phyloP scores from a whole-genome alignment of 257 asterid species.

The Scutellaria galericulata region DNA sequence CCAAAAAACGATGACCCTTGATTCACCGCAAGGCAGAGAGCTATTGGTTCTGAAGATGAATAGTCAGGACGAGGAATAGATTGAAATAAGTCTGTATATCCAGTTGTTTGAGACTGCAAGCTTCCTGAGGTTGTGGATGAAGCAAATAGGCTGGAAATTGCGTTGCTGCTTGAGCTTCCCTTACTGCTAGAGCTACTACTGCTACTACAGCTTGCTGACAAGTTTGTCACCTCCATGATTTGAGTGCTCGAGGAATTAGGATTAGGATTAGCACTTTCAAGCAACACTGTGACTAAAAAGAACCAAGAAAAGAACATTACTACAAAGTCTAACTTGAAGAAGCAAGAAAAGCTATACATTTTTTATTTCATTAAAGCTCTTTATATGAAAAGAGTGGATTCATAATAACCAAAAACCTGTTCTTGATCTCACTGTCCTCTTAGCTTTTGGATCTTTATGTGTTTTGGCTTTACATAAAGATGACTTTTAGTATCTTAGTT shows the following conservation, averaged over 20 bases:
- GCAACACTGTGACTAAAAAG: slow-evolving; percentile 44
- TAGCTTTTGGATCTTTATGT: slow-evolving; percentile 47
- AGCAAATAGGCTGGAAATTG: slow-evolving; percentile 73
- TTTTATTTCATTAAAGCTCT: slow-evolving; percentile 35
- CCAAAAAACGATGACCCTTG: slow-evolving; percentile 67
- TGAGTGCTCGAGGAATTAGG: slow-evolving; percentile 43
- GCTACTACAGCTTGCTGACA: slow-evolving; percentile 52
- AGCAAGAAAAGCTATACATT: not conserved
- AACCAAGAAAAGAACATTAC: slow-evolving; percentile 19
- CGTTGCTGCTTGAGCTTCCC: slow-evolving; percentile 62
- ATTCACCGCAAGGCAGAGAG: slow-evolving; percentile 67
- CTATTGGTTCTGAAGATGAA: slow-evolving; percentile 60
- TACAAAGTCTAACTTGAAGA: slow-evolving; percentile 1
- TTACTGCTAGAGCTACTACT: slow-evolving; percentile 55
- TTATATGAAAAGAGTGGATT: slow-evolving; percentile 40
- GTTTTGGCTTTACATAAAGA: slow-evolving; percentile 47
- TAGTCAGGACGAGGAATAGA: slow-evolving; percentile 43
- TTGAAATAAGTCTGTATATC: slow-evolving; percentile 51
- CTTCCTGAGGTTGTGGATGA: slow-evolving; percentile 64
- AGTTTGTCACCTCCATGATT: slow-evolving; percentile 52
- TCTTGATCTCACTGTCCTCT: slow-evolving; percentile 28
- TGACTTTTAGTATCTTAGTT: slow-evolving; percentile 41
- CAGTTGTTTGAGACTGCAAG: slow-evolving; percentile 54
- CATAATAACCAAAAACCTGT: slow-evolving; percentile 37
- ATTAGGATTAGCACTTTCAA: slow-evolving; percentile 35